Conservation (phyloP, 2,329 filamentous ascomycete species). For the Fusarium lyarnte region DNA sequence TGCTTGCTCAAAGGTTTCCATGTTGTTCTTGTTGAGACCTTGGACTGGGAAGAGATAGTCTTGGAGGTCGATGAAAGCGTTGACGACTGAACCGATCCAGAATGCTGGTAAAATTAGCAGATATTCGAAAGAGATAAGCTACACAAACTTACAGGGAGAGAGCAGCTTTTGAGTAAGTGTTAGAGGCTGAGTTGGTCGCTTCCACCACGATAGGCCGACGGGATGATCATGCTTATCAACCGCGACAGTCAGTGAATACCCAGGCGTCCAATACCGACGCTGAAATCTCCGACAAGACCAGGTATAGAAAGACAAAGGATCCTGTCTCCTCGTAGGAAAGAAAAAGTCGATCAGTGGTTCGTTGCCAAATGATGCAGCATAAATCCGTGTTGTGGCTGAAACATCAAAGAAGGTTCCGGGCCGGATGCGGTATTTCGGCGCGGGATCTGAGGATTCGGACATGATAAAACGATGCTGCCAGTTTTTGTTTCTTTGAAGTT, state of each 20-base stretch:
- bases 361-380: neutral
- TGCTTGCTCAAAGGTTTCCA: neutral
- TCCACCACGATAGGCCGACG: conserved; percentile 6
- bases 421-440: conserved; percentile 5
- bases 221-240: conserved; percentile 2
- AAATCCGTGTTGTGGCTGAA: neutral
- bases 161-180: neutral
- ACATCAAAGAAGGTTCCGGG: neutral
- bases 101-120: neutral
- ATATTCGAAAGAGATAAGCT: fast-evolving
- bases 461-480: neutral
- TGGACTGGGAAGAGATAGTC: neutral
- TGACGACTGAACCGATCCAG: neutral
- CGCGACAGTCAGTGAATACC: conserved; percentile 1
- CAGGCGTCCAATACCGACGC: conserved; percentile 3
- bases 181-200: neutral
- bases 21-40: neutral
- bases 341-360: conserved; percentile 6
- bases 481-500: neutral
- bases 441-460: neutral
- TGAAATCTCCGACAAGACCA: conserved; percentile 4
- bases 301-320: neutral
- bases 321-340: neutral
- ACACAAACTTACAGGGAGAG: neutral
- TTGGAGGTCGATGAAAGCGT: neutral